Conservation (phyloP, 2,329 filamentous ascomycete genomes). For the Endothia cerciana region DNA sequence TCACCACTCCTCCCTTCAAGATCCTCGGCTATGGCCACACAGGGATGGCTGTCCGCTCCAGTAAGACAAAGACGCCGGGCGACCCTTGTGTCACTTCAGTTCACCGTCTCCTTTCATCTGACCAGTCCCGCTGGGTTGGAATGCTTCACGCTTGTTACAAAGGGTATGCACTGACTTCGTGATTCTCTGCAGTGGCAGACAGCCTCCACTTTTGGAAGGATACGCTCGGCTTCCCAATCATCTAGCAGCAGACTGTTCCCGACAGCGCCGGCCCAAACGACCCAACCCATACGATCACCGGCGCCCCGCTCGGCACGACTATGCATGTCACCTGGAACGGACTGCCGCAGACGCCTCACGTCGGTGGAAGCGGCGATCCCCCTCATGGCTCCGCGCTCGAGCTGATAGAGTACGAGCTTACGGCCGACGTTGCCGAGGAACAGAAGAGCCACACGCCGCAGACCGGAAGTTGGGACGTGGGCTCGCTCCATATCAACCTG, state of each 20-base stretch:
- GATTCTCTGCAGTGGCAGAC: background rate
- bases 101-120: too few species aligned
- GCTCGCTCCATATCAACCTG: constrained; percentile 7
- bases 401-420: constrained; percentile 13
- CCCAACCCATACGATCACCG: constrained; percentile 13
- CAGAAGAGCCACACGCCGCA: constrained; percentile 9
- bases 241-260: constrained; percentile 7
- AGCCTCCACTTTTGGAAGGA: background rate
- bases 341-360: constrained; percentile 12
- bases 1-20: constrained; percentile 9
- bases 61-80: background rate
- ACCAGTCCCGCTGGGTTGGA: too few species aligned
- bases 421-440: constrained; percentile 2
- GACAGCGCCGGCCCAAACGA: constrained; percentile 3
- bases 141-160: too few species aligned
- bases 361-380: constrained; percentile 7
- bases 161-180: background rate
- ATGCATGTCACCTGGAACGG: constrained; percentile 12
- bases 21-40: constrained; percentile 22
- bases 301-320: constrained; percentile 5
- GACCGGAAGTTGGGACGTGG: constrained; percentile 10
- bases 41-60: constrained; percentile 20
- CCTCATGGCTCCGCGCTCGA: constrained; percentile 16
- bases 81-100: too few species aligned
- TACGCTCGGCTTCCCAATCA: constrained; percentile 1